A percentile compares a stretch with the other conserved stretches of the same genome.
Evolutionary conservation across 352 stramenopile genomes (phyloP).

Genomic region (Globisporangium okanoganense): DNA sequence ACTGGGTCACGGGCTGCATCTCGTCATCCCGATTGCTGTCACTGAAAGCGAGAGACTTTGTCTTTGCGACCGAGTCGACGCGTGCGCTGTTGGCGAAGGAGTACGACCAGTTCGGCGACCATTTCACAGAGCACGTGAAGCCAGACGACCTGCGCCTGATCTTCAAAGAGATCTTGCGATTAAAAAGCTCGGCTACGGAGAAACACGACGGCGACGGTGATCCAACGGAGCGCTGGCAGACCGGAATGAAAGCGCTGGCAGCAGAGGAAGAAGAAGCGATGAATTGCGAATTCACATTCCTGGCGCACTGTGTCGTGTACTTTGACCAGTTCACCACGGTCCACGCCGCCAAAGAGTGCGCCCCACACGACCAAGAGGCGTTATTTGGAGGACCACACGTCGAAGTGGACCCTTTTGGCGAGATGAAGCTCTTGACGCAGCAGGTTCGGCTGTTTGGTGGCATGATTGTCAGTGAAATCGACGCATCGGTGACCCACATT

Average conservation of each 20-base stretch:
- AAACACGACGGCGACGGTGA: background rate
- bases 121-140: conserved; percentile 58
- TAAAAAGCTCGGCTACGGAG: background rate
- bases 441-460: conserved; percentile 58
- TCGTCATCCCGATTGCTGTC: conserved; percentile 25
- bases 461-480: conserved; percentile 29
- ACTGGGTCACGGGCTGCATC: conserved; percentile 59
- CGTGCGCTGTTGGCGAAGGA: conserved; percentile 51
- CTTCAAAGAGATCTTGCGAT: conserved; percentile 33
- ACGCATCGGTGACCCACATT: conserved; percentile 58
- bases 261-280: conserved; percentile 70
- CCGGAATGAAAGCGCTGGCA: conserved; percentile 28
- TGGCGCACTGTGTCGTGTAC: conserved; percentile 75
- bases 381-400: conserved; percentile 1
- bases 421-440: conserved; percentile 55
- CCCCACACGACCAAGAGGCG: background rate
- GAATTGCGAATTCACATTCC: conserved; percentile 60
- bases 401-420: conserved; percentile 22
- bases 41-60: conserved; percentile 55
- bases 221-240: conserved; percentile 43
- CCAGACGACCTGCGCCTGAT: conserved; percentile 46
- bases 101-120: conserved; percentile 70
- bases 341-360: conserved; percentile 2
- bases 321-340: conserved; percentile 33
- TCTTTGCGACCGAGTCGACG: conserved; percentile 66